These are phyloP conservation scores for Bassia scoparia DNA, from an alignment of 148 eudicot species.

Conservation along the genomic window DNA sequence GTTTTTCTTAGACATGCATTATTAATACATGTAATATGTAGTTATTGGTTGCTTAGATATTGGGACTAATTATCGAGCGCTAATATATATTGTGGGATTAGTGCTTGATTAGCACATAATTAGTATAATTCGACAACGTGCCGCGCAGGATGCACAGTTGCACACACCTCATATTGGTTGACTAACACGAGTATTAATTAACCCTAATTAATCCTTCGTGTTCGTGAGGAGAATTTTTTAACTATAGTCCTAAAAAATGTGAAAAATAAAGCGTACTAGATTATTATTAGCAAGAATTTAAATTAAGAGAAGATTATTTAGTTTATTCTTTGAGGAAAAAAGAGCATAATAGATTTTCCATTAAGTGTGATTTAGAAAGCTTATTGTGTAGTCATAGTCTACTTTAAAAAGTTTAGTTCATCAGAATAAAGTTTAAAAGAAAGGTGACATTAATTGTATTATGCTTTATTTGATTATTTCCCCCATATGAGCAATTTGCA, in stretches of 20 bases:
- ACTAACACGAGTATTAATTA: background rate
- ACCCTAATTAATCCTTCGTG: background rate
- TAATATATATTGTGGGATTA: background rate
- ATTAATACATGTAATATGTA: background rate
- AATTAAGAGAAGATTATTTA: background rate
- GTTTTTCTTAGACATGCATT: background rate
- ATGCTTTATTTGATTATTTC: constrained; percentile 8
- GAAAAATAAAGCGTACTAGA: background rate
- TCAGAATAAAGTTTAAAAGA: constrained; percentile 32
- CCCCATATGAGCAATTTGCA: constrained; percentile 14
- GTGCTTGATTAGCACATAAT: constrained; percentile 23
- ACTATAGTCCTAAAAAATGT: background rate
- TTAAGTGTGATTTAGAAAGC: constrained; percentile 17
- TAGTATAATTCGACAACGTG: constrained; percentile 20
- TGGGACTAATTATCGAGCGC: constrained; percentile 14
- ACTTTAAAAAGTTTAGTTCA: constrained; percentile 24
- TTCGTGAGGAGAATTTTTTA: background rate
- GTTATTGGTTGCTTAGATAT: constrained; percentile 15
- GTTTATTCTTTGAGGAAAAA: constrained; percentile 13
- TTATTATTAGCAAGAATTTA: constrained; percentile 4
- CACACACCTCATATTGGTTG: constrained; percentile 5
- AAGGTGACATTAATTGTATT: constrained; percentile 9
- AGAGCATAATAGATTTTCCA: constrained; percentile 23
- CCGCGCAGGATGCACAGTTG: constrained; percentile 13
- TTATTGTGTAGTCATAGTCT: constrained; percentile 31